Evolutionary conservation across 225 moss, liverwort and hornwort genomes (phyloP).

Genomic region (Physcomitrium patens): DNA sequence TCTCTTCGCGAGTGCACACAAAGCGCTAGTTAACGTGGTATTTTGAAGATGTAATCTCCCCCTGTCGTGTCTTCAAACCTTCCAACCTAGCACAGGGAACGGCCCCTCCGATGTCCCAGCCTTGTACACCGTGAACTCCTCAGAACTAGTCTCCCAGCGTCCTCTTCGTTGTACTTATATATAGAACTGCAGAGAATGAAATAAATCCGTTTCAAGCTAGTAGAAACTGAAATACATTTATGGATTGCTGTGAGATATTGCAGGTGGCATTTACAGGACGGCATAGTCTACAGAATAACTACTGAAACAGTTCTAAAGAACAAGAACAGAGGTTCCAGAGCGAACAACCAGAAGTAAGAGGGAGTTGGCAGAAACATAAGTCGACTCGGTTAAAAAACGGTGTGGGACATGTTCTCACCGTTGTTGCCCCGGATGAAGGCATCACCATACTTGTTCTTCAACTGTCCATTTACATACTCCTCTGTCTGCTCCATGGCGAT

Average conservation of each 20-base stretch:
- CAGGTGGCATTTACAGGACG: not conserved
- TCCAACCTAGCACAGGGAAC: conserved; percentile 25
- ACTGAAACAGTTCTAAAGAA: not conserved
- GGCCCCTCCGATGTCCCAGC: conserved; percentile 14
- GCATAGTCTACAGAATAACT: not conserved
- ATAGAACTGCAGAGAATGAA: conserved; percentile 63
- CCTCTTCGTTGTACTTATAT: conserved; percentile 94
- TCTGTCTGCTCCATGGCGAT: conserved; percentile 99
- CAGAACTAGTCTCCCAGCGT: conserved; percentile 68
- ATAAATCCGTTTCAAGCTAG: conserved; percentile 14
- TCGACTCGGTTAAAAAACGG: not conserved
- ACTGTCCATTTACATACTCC: conserved; percentile 93
- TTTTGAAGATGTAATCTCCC: conserved; percentile 35
- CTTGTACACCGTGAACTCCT: conserved; percentile 38
- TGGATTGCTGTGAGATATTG: not conserved
- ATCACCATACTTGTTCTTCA: conserved; percentile 98
- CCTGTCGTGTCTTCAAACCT: conserved; percentile 21
- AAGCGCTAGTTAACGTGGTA: conserved; percentile 26
- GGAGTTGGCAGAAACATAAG: conserved; percentile 1
- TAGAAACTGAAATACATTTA: not conserved
- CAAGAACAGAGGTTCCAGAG: not conserved
- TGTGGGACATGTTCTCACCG: conserved; percentile 46
- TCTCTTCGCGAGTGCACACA: conserved; percentile 32
- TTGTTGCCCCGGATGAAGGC: conserved; percentile 97
- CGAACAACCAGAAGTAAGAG: not conserved